Conservation (phyloP, 2,329 filamentous ascomycete species). For the Penicillium brasilianum region DNA sequence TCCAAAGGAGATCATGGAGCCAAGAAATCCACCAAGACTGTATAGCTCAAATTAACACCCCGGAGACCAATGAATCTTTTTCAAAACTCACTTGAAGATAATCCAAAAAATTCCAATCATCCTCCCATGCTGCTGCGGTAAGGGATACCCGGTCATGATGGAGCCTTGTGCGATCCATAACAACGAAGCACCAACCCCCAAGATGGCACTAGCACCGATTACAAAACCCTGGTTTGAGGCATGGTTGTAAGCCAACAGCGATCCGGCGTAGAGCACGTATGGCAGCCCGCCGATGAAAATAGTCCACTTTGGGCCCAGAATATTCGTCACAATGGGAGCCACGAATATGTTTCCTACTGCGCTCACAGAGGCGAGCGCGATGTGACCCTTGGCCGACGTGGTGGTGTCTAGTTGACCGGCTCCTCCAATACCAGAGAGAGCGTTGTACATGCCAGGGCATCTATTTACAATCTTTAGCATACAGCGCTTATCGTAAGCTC, state of each 20-base stretch:
- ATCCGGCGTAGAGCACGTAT: constrained; percentile 11
- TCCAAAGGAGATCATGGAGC: constrained; percentile 12
- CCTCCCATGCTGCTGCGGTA: constrained; percentile 6
- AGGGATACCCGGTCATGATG: constrained; percentile 12
- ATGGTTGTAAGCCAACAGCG: constrained; percentile 7
- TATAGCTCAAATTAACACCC: background rate
- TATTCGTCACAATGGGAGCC: constrained; percentile 9
- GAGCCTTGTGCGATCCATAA: constrained; percentile 16
- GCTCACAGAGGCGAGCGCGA: constrained; percentile 11
- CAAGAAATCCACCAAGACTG: background rate
- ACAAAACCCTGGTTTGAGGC: constrained; percentile 12
- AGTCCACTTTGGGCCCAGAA: constrained; percentile 11
- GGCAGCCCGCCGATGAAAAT: constrained; percentile 9
- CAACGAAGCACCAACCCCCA: constrained; percentile 10
- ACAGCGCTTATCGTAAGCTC: background rate
- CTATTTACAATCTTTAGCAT: background rate
- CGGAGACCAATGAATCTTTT: background rate
- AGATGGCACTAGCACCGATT: constrained; percentile 5
- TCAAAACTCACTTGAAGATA: constrained; percentile 12
- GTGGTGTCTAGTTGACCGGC: constrained; percentile 12
- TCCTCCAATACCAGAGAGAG: constrained; percentile 12
- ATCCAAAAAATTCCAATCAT: constrained; percentile 15
- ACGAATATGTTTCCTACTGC: constrained; percentile 10
- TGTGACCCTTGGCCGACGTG: constrained; percentile 9
- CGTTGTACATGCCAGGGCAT: constrained; percentile 14